Base-by-base conservation (phyloP, 148 eudicot species). In the Linanthus parryae region DNA sequence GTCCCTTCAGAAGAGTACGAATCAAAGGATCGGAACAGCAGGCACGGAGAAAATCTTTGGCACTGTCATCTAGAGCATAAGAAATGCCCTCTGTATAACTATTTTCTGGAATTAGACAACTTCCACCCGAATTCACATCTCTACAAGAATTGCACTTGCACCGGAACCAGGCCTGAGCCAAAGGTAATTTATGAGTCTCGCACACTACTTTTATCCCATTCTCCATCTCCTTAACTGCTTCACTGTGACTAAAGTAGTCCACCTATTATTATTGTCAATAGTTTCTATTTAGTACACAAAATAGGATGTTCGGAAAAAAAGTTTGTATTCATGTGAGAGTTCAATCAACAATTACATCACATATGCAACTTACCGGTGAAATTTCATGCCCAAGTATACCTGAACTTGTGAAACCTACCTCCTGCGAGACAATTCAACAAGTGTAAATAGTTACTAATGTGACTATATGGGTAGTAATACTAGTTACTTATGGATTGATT, bases 51-150 rank as follows among this genome's bases (percentile, higher is more conserved):
- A 56, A 63, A 19, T 37, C 48, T 37, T 27, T 15, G 22, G 14
- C 38, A 31, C 9, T 15, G 19, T 27, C 35, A 48, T 53, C 62
- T 36, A 59, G 27, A 20, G 59, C 50, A 36, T 64, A 27, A 55
- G 44, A 51, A 19, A n/a, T n/a, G n/a, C n/a, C n/a, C n/a, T n/a
- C n/a, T n/a, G n/a, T n/a, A n/a, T n/a, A n/a, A n/a, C n/a, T n/a
- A n/a, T n/a, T n/a, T 5, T 34, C 9, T 1, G 13, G 10, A 12
- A 2, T 34, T 8, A 2, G 9, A n/a, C 37, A 34, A 34, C 15
- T 34, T 12, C 34, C 34, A 30, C 10, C 34, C 34, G 10, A 30
- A 5, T 34, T n/a, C 8, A 9, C 37, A 34, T 8, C 1, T 34
- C 7, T 34, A 34, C 37, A 7, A n/a, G n/a, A n/a, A n/a, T n/a